Base-by-base conservation (phyloP, 1,284 basidiomycete genomes). In the Rugosomyces carneus region DNA sequence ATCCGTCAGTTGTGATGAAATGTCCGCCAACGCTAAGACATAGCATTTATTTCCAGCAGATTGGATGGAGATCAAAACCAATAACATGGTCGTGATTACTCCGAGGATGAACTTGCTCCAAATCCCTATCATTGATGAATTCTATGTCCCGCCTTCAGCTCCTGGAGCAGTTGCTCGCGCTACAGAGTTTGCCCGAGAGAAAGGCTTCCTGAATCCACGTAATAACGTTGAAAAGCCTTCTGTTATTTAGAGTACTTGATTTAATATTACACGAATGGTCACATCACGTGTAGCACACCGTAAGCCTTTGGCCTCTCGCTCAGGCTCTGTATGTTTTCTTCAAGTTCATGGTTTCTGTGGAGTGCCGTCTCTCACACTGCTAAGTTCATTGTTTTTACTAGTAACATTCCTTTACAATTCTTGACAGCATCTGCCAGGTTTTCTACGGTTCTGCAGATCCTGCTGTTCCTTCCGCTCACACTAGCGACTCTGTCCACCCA, bases 61-160 rank as follows among this genome's bases (percentile, higher is more conserved):
- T 61, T 93, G 89, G 90, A 94, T 95, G 89, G 93, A 96, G 65
- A 93, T 97, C 58, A 86, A 84, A 62, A 94, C 93, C 8, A 96
- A 97, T 63, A 88, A 89, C 53, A 87, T 96, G 81, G 82, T 92
- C 19, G 76, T 95, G 53, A 87, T 93, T 51, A 93, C 91, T 0
- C 84, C 88, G 29, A 91, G 89, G 72, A 90, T 93, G 90, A 97
- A 98, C 61, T 69, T 97, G 21, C 72, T 98, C 18, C 91, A 95
- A 64, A 88, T 94, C 55, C 94, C 95, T 1, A 96, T 98, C 60
- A 71, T 89, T 35, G 95, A 97, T 71, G 82, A 91, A 62, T 96
- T 82, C 67, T 91, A 88, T 64, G 86, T 92, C 13, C 74, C 83
- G 3, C 87, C 82, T 2, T 84, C 84, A 0, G 83, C 87, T 54